Evolutionary conservation across 306 rosid genomes (phyloP).

Genomic region (Dalbergia cultrata): DNA sequence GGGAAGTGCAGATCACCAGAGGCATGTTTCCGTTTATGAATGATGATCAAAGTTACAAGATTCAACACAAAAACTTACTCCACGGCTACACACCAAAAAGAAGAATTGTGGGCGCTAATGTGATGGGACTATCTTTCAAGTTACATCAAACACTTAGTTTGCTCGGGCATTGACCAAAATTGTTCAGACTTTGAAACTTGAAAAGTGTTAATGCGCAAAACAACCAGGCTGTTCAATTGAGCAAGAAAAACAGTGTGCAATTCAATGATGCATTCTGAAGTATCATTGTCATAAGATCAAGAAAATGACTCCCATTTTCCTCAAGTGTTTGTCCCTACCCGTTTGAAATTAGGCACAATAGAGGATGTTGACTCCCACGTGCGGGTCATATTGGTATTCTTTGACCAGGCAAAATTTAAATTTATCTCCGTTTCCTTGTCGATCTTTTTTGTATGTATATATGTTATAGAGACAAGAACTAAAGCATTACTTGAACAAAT

Average conservation of each 20-base stretch:
- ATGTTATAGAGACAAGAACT: constrained; percentile 37
- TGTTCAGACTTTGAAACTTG: constrained; percentile 42
- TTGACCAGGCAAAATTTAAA: constrained; percentile 36
- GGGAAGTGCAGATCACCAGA: too few relatives aligned
- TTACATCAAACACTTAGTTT: constrained; percentile 31
- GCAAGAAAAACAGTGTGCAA: constrained; percentile 32
- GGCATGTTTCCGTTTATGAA: too few relatives aligned
- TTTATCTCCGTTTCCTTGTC: constrained; percentile 16
- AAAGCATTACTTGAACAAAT: constrained; percentile 25
- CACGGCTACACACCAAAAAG: background rate
- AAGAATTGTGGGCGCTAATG: constrained; percentile 23
- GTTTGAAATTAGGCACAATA: constrained; percentile 38
- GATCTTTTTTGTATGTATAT: constrained; percentile 9
- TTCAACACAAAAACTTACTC: background rate
- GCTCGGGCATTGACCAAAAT: constrained; percentile 21
- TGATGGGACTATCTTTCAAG: background rate
- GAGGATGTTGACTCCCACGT: constrained; percentile 17
- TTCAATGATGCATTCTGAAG: constrained; percentile 28
- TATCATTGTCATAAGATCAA: constrained; percentile 36
- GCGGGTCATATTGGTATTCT: constrained; percentile 30
- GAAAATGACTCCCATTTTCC: constrained; percentile 46
- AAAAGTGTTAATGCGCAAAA: constrained; percentile 39
- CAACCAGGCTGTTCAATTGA: constrained; percentile 26
- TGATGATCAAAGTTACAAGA: too few relatives aligned
- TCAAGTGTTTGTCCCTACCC: constrained; percentile 27